phyloP scores from a whole-genome alignment of 2,329 filamentous ascomycete genomes.

The Cercospora brassicicola region DNA sequence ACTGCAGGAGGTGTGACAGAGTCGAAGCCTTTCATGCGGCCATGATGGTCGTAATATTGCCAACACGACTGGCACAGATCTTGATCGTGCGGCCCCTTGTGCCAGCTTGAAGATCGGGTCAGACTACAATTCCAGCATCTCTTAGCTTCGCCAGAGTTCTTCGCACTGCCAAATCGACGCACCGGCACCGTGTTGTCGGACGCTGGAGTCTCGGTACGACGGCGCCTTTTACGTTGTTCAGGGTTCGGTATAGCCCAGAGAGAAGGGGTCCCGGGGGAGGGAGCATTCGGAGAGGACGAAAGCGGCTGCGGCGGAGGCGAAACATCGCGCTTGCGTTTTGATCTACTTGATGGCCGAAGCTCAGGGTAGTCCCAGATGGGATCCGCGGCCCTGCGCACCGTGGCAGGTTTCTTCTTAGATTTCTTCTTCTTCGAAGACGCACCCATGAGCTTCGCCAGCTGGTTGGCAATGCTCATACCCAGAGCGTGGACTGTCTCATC shows the following conservation, averaged over 20 bases:
- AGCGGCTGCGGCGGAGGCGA: constrained; percentile 16
- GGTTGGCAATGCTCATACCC: constrained; percentile 39
- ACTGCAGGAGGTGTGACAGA: constrained; percentile 24
- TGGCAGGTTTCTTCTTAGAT: constrained; percentile 10
- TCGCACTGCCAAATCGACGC: constrained; percentile 12
- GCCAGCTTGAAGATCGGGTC: constrained; percentile 29
- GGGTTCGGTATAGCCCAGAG: constrained; percentile 25
- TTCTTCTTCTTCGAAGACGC: constrained; percentile 20
- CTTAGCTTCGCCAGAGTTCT: constrained; percentile 12
- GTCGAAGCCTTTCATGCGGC: constrained; percentile 33
- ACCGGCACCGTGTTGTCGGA: neutral
- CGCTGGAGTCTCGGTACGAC: constrained; percentile 1
- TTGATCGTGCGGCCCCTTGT: constrained; percentile 32
- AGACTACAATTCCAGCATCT: constrained; percentile 35
- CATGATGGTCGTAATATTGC: constrained; percentile 35
- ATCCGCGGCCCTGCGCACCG: constrained; percentile 23
- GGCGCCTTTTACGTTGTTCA: constrained; percentile 8
- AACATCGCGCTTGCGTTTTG: constrained; percentile 18
- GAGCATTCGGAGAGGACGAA: constrained; percentile 16
- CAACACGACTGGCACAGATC: constrained; percentile 36
- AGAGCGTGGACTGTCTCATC: constrained; percentile 37
- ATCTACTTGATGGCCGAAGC: constrained; percentile 15
- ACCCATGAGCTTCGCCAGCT: constrained; percentile 38
- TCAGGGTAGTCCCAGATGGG: constrained; percentile 34
- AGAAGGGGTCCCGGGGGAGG: constrained; percentile 21